Percentiles rank a stretch among this genome's conserved stretches.
These are phyloP conservation scores for Russula compacta DNA, from an alignment of 768 basidiomycete species.

Conservation along the genomic window DNA sequence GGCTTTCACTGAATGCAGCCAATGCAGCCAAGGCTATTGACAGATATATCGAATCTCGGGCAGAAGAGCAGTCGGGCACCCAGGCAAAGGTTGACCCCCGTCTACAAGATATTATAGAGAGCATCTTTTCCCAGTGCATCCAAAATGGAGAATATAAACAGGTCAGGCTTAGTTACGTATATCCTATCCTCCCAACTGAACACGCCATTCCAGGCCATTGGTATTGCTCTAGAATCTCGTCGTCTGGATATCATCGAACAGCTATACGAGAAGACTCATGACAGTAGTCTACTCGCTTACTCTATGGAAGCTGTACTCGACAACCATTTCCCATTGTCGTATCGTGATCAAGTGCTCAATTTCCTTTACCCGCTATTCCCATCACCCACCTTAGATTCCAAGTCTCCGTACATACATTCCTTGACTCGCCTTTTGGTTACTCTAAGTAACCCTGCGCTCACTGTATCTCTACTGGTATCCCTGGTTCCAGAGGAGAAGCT, in stretches of 20 bases:
- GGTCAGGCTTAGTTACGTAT: conserved; percentile 33
- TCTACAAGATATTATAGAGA: conserved; percentile 77
- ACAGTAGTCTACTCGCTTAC: conserved; percentile 76
- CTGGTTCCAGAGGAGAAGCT: conserved; percentile 64
- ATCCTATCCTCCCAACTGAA: neutral
- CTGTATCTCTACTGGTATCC: conserved; percentile 61
- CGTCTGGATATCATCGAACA: conserved; percentile 79
- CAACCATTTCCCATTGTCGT: conserved; percentile 78
- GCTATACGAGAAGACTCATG: conserved; percentile 65
- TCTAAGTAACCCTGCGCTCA: conserved; percentile 71
- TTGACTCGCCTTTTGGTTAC: conserved; percentile 87
- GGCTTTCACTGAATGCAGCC: neutral
- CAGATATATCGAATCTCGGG: conserved; percentile 70
- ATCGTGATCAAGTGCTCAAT: conserved; percentile 71
- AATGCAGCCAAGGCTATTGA: conserved; percentile 87
- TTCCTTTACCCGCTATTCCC: conserved; percentile 85
- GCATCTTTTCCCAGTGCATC: conserved; percentile 79
- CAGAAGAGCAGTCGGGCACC: conserved; percentile 40
- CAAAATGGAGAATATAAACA: conserved; percentile 88
- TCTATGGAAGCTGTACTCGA: conserved; percentile 89
- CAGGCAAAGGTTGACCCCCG: conserved; percentile 67
- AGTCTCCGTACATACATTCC: conserved; percentile 67
- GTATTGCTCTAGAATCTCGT: conserved; percentile 87
- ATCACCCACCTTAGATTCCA: conserved; percentile 56
- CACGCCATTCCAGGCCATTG: conserved; percentile 60